Evolutionary conservation across 2,329 filamentous ascomycete species (phyloP).

Genomic region (Pyricularia sp.): DNA sequence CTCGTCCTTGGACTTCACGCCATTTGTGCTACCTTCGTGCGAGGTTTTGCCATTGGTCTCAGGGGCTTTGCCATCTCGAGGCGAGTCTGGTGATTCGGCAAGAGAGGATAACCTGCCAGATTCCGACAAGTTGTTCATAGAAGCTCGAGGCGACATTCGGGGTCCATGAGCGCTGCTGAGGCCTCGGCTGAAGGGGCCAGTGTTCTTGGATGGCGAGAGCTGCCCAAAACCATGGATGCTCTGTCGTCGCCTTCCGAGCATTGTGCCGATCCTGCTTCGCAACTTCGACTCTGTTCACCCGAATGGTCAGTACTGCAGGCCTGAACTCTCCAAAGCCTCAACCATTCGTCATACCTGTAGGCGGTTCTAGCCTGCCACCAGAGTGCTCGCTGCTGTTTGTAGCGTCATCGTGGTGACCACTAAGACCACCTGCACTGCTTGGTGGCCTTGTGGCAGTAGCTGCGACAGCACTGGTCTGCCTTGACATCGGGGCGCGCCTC

Average conservation of each 20-base stretch:
- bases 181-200: conserved; percentile 47
- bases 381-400: conserved; percentile 33
- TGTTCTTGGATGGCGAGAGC: conserved; percentile 41
- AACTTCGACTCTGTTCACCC: conserved; percentile 40
- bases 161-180: conserved; percentile 55
- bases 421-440: conserved; percentile 8
- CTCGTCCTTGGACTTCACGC: conserved; percentile 18
- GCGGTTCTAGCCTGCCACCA: conserved; percentile 9
- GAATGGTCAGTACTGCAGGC: conserved; percentile 14
- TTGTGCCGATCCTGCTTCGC: conserved; percentile 58
- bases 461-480: conserved; percentile 28
- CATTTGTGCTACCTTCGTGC: conserved; percentile 35
- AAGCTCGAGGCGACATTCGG: conserved; percentile 46
- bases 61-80: conserved; percentile 15
- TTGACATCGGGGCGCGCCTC: conserved; percentile 28
- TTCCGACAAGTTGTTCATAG: conserved; percentile 49
- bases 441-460: conserved; percentile 20
- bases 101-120: conserved; percentile 46
- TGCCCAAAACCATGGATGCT: conserved; percentile 55
- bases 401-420: conserved; percentile 24
- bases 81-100: conserved; percentile 42
- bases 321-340: conserved; percentile 2
- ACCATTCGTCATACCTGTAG: neutral
- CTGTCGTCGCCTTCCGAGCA: conserved; percentile 56
- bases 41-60: conserved; percentile 22